Conservation (phyloP, 2,329 filamentous ascomycete species). For the Camillea tinctor region DNA sequence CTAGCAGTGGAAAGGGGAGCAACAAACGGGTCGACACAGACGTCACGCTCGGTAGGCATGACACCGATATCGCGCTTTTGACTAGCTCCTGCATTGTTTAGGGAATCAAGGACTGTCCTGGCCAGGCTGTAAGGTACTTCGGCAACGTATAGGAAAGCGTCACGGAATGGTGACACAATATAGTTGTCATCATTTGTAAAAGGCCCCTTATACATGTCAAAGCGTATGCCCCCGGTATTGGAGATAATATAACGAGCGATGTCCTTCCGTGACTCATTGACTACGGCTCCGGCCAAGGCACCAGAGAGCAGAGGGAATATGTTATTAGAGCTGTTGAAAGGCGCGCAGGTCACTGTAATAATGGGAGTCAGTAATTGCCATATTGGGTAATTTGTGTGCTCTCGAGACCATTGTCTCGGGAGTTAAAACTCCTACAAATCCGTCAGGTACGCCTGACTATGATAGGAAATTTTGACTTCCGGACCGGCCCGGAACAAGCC, state of each 20-base stretch:
- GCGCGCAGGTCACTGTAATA: slow-evolving; percentile 53
- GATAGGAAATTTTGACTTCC: no score
- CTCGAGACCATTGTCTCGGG: no score
- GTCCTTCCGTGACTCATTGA: slow-evolving; percentile 49
- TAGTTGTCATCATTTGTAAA: slow-evolving; percentile 56
- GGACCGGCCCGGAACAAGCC: no score
- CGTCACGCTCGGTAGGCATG: slow-evolving; percentile 39
- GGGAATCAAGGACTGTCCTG: slow-evolving; percentile 32
- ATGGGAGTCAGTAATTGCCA: no score
- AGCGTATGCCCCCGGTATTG: slow-evolving; percentile 61
- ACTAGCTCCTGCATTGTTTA: slow-evolving; percentile 43
- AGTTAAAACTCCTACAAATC: no score
- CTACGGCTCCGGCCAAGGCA: slow-evolving; percentile 50
- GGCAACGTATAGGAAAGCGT: slow-evolving; percentile 52
- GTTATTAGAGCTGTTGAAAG: slow-evolving; percentile 50
- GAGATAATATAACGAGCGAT: slow-evolving; percentile 55
- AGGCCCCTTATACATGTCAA: slow-evolving; percentile 61
- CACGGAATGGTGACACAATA: slow-evolving; percentile 55
- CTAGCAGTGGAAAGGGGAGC: slow-evolving; percentile 12
- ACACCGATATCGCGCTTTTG: slow-evolving; percentile 37
- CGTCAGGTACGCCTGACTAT: no score
- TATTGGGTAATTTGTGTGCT: no score
- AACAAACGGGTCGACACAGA: slow-evolving; percentile 47
- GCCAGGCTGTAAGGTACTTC: slow-evolving; percentile 50
- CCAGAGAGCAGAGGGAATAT: slow-evolving; percentile 54